Base-by-base conservation (phyloP, 148 eudicot species). In the Dianthus caryophyllus region DNA sequence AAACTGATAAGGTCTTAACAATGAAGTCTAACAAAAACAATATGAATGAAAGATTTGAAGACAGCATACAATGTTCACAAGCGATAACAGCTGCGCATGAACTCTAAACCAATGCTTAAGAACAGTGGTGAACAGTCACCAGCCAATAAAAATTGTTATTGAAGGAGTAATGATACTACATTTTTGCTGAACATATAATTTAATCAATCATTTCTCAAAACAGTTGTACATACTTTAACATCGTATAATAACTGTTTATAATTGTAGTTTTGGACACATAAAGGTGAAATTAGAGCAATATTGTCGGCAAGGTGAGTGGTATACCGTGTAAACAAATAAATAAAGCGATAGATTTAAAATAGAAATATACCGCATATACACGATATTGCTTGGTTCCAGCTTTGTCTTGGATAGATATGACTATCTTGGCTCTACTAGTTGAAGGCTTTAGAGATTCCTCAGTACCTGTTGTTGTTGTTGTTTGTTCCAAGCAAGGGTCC, bases 331-430 rank as follows among this genome's bases (percentile, higher is more conserved):
- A 44, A 17, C 9, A 24, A 33, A 9, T 59, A 59, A 33, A 17
- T 20, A n/a, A 17, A 31, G 13, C 4, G 29, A 9, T 22, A 66
- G n/a, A 33, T 33, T 18, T 15, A 58, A 21, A 30, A 12, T n/a
- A 16, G 25, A 38, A 64, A 38, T 25, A 41, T 82, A 88, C 97
- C 77, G 60, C 81, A 79, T 69, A 86, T 16, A 86, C 70, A 1
- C 92, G 88, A 67, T 78, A 81, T 62, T 78, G 92, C 77, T 84
- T 84, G 20, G 43, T 51, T 73, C 69, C 96, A 29, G 76, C 83
- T 75, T 86, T 88, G 72, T 83, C 88, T 76, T 86, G 97, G 49
- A 91, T 77, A 33, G 90, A 82, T 46, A 91, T 71, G 31, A 86
- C 79, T 50, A 91, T 74, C 77, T 88, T 91, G 43, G 84, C 72